These are phyloP conservation scores for Colletotrichum liriopes DNA, from an alignment of 2,329 filamentous ascomycete species.

Conservation along the genomic window DNA sequence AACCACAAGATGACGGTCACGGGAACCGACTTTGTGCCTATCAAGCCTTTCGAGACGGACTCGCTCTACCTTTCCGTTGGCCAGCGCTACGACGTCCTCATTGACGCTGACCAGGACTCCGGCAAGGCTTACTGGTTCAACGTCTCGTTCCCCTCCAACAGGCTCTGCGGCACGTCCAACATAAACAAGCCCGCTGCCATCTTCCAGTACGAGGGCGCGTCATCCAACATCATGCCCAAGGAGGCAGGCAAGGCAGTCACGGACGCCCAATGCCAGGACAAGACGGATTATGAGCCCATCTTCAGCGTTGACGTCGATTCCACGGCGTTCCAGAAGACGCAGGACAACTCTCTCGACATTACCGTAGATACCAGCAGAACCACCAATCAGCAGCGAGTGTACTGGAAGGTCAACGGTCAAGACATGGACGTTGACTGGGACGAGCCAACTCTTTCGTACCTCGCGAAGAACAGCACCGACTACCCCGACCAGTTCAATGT, in stretches of 20 bases:
- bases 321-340: slow-evolving; percentile 47
- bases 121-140: slow-evolving; percentile 53
- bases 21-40: slow-evolving; percentile 75
- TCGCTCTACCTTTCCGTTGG: slow-evolving; percentile 74
- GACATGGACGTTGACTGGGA: slow-evolving; percentile 58
- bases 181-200: slow-evolving; percentile 56
- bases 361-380: slow-evolving; percentile 44
- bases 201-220: slow-evolving; percentile 55
- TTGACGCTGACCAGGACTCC: slow-evolving; percentile 52
- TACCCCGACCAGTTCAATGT: slow-evolving; percentile 36
- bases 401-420: slow-evolving; percentile 54
- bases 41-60: slow-evolving; percentile 74
- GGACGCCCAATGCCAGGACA: slow-evolving; percentile 46
- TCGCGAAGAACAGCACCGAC: slow-evolving; percentile 28
- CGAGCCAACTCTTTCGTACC: slow-evolving; percentile 55
- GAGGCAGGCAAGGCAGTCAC: slow-evolving; percentile 48
- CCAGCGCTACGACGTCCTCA: slow-evolving; percentile 61
- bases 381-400: slow-evolving; percentile 44
- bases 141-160: slow-evolving; percentile 51
- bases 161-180: slow-evolving; percentile 53
- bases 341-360: slow-evolving; percentile 47
- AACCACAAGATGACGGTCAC: slow-evolving; percentile 76
- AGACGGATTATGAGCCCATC: slow-evolving; percentile 47
- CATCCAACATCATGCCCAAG: slow-evolving; percentile 49
- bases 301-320: slow-evolving; percentile 47